phyloP scores from a whole-genome alignment of 495 filamentous ascomycete species.

The Aspergillus coremiiformis region DNA sequence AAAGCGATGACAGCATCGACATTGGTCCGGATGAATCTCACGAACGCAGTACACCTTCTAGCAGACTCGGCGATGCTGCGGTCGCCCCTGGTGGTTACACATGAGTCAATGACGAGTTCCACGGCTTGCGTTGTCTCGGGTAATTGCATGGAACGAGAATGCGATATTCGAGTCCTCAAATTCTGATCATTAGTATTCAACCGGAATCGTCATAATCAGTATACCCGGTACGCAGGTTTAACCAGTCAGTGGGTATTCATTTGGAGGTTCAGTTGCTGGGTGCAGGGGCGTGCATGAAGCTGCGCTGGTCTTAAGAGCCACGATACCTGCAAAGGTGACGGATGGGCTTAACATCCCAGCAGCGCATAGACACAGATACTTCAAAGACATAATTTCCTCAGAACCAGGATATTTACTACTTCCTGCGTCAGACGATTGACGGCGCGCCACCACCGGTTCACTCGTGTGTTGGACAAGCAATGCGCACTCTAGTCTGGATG shows the following conservation, averaged over 20 bases:
- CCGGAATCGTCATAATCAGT: not conserved
- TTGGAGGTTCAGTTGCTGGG: not conserved
- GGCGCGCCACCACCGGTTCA: not conserved
- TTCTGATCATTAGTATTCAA: not conserved
- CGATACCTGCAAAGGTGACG: not conserved
- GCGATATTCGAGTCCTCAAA: conserved; percentile 2
- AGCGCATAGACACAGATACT: not conserved
- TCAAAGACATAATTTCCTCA: not conserved
- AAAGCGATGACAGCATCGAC: not conserved
- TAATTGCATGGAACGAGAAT: conserved; percentile 9
- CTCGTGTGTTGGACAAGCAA: not conserved
- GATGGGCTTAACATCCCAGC: not conserved
- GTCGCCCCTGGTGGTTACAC: not conserved
- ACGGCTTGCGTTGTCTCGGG: conserved; percentile 10
- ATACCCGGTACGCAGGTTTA: not conserved
- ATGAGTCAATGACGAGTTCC: not conserved
- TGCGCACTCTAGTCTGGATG: not conserved
- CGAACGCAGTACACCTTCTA: not conserved
- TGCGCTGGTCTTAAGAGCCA: not conserved
- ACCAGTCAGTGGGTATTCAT: not conserved
- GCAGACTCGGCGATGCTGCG: not conserved
- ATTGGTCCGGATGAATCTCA: not conserved
- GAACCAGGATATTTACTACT: not conserved
- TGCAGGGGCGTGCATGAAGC: conserved; percentile 12
- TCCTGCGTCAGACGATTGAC: not conserved